These are phyloP conservation scores for Trametes elegans DNA, from an alignment of 768 basidiomycete species.

Conservation along the genomic window DNA sequence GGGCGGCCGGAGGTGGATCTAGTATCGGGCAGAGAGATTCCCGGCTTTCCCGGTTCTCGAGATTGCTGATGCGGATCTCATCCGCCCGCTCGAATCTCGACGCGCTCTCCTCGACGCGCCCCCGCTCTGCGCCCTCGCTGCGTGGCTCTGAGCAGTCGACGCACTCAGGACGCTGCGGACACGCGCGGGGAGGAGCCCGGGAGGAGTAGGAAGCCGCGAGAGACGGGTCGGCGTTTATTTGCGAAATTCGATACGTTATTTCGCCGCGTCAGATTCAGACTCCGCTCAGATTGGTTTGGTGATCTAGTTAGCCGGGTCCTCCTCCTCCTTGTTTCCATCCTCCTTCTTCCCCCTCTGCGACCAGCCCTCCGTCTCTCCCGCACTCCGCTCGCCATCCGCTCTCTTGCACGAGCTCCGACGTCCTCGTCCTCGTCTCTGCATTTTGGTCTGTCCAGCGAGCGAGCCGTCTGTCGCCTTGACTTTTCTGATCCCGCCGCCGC, in stretches of 20 bases:
- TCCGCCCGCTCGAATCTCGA: constrained; percentile 12
- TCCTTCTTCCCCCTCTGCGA: constrained; percentile 17
- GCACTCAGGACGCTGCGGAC: not conserved
- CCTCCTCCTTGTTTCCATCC: constrained; percentile 24
- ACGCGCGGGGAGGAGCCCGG: not conserved
- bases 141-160: not conserved
- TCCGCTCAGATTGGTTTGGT: constrained; percentile 28
- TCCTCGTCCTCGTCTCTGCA: constrained; percentile 1
- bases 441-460: too few relatives aligned
- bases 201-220: not conserved
- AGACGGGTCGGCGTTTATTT: constrained; percentile 14
- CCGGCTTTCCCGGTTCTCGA: constrained; percentile 29
- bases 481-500: constrained; percentile 2
- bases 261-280: constrained; percentile 23
- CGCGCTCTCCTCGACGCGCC: constrained; percentile 4
- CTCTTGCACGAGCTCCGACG: constrained; percentile 5
- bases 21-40: constrained; percentile 32
- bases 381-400: not conserved
- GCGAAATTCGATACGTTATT: constrained; percentile 17
- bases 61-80: constrained; percentile 31
- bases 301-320: constrained; percentile 22
- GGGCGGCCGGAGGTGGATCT: constrained; percentile 20
- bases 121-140: not conserved
- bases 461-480: too few relatives aligned
- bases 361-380: constrained; percentile 14